Conservation (phyloP, 2,329 filamentous ascomycete genomes). For the Sordariomycetes sp. region DNA sequence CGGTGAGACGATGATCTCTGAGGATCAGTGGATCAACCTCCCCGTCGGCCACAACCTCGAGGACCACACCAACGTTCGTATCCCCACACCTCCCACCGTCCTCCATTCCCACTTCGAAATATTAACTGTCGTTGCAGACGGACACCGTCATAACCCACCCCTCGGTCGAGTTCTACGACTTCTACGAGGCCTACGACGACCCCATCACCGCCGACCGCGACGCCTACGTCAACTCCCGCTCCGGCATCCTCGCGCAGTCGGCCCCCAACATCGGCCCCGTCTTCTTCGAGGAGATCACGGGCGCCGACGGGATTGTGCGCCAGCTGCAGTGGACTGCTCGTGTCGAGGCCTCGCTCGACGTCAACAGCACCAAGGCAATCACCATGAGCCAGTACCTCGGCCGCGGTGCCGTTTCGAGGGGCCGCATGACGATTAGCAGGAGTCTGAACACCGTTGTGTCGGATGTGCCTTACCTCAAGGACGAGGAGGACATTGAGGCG, state of each 20-base stretch:
- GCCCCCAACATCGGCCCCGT: slow-evolving; percentile 53
- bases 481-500: slow-evolving; percentile 43
- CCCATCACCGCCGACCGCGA: slow-evolving; percentile 26
- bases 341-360: slow-evolving; percentile 40
- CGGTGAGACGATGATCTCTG: slow-evolving; percentile 33
- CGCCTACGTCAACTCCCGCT: slow-evolving; percentile 29
- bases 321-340: slow-evolving; percentile 54
- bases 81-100: no score
- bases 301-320: slow-evolving; percentile 44
- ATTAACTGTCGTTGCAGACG: slow-evolving; percentile 19
- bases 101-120: background rate
- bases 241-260: slow-evolving; percentile 48
- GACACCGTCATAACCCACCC: slow-evolving; percentile 29
- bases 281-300: slow-evolving; percentile 36
- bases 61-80: slow-evolving; percentile 33
- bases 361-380: slow-evolving; percentile 22
- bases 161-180: slow-evolving; percentile 44
- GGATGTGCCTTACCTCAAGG: slow-evolving; percentile 42
- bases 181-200: slow-evolving; percentile 43
- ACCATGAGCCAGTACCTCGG: slow-evolving; percentile 49
- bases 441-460: slow-evolving; percentile 44
- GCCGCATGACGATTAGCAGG: slow-evolving; percentile 44
- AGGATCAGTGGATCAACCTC: slow-evolving; percentile 40
- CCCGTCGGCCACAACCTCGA: slow-evolving; percentile 46
- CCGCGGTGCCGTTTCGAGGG: slow-evolving; percentile 45